phyloP scores from a whole-genome alignment of 2,329 filamentous ascomycete genomes.

The Hypoxylon sp. region DNA sequence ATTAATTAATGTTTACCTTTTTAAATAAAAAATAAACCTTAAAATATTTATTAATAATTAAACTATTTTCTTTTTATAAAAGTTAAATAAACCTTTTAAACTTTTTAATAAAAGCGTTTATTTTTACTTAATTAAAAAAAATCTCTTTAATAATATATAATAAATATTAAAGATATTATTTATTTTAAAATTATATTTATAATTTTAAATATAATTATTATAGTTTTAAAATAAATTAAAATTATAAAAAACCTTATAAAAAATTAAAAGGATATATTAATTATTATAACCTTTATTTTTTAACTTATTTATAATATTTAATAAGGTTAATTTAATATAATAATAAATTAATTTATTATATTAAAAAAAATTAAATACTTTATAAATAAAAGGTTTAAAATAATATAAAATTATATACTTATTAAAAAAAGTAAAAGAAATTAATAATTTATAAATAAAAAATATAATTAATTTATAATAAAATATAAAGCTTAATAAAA shows the following conservation, averaged over 20 bases:
- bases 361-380: not conserved
- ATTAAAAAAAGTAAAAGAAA: not conserved
- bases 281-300: constrained; percentile 1
- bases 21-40: not conserved
- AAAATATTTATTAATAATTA: not conserved
- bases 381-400: not conserved
- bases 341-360: not conserved
- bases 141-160: not conserved
- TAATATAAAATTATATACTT: not conserved
- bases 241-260: not conserved
- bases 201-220: not conserved
- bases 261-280: not conserved
- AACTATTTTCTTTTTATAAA: not conserved
- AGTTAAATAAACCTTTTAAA: not conserved
- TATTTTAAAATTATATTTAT: not conserved
- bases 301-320: not conserved
- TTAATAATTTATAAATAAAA: no score
- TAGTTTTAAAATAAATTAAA: constrained; percentile 5
- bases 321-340: not conserved
- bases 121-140: not conserved
- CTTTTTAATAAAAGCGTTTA: not conserved
- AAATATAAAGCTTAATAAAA: not conserved
- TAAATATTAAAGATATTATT: not conserved
- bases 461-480: not conserved
- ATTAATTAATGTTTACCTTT: not conserved